Base-by-base conservation (phyloP, 2,329 filamentous ascomycete species). In the Cercospora sp. region DNA sequence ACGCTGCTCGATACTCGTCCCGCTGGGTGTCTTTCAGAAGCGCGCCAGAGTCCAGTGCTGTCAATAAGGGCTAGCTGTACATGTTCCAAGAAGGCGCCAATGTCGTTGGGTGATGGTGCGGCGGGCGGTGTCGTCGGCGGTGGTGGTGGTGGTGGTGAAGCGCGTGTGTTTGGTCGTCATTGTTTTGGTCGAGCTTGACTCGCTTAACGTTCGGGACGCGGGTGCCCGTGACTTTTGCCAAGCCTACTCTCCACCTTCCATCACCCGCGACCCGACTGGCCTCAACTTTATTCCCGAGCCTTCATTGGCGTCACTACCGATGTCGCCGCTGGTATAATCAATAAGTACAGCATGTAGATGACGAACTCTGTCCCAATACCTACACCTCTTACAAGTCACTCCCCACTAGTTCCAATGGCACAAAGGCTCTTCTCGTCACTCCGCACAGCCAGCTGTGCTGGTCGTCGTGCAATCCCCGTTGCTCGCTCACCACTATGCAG, bases 391-490 rank as follows among this genome's bases (percentile, higher is more conserved):
- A 30, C 16, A 4, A 4, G 1, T 31, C 53, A 18, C 6, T 13
- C 7, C 16, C 23, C 16, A 18, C 10, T 53, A n/a, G 4, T 59
- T 16, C 57, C 30, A 18, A 74, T 74, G 73, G 67, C 73, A 30
- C 72, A 71, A 59, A 62, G 31, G 39, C 45, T 75, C 16, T 20
- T 72, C 26, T 69, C 68, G 3, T 67, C 71, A 12, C 55, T 74
- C 23, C 72, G 72, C 60, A 55, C 68, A 39, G 60, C 48, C n/a
- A 45, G 58, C 26, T 60, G 64, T 26, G 23, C 30, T n/a, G 59
- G 48, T n/a, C 59, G 42, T 23, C 48, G 42, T 55, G 39, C 45
- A 63, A 45, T 36, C 3, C 36, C 26, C 26, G 33, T 55, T 26
- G n/a, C 33, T 58, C 62, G 48, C n/a, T 20, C 60, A n/a, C 68